These are phyloP conservation scores for Begonia loranthoides DNA, from an alignment of 306 rosid species.

Conservation along the genomic window DNA sequence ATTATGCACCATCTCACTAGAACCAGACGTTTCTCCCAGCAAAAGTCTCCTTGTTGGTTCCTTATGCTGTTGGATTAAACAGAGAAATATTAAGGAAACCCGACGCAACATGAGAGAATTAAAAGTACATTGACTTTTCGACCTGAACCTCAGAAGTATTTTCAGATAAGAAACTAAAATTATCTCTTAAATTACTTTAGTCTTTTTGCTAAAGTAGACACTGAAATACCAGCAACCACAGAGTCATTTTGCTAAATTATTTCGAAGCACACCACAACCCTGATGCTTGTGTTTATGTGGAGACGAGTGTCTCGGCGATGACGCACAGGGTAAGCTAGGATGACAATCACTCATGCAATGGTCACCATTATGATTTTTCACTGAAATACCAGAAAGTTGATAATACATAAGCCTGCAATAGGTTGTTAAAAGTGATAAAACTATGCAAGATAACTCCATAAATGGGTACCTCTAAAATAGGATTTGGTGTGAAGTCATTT, in stretches of 20 bases:
- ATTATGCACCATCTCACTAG: slow-evolving; percentile 24
- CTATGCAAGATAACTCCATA: slow-evolving; percentile 6
- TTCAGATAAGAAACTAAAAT: not conserved
- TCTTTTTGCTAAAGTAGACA: slow-evolving; percentile 41
- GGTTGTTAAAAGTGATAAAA: not conserved
- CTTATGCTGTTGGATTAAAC: not conserved
- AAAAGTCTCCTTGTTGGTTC: slow-evolving; percentile 24
- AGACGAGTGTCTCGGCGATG: not conserved
- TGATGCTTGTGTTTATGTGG: slow-evolving; percentile 14
- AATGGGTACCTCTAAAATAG: slow-evolving; percentile 60
- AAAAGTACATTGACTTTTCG: too few species aligned
- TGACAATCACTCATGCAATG: too few species aligned
- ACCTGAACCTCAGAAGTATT: too few species aligned
- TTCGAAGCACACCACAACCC: too few species aligned
- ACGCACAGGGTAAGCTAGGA: too few species aligned
- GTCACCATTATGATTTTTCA: not conserved
- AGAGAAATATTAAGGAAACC: too few species aligned
- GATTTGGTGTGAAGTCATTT: slow-evolving; percentile 66
- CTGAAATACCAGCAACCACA: too few species aligned
- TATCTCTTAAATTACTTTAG: slow-evolving; percentile 22
- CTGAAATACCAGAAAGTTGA: not conserved
- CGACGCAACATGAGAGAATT: too few species aligned
- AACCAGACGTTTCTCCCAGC: slow-evolving; percentile 23
- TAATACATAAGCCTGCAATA: not conserved
- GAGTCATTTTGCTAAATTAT: too few species aligned